phyloP scores from a whole-genome alignment of 108 stramenopile genomes.

The Cyclotella distinguenda region DNA sequence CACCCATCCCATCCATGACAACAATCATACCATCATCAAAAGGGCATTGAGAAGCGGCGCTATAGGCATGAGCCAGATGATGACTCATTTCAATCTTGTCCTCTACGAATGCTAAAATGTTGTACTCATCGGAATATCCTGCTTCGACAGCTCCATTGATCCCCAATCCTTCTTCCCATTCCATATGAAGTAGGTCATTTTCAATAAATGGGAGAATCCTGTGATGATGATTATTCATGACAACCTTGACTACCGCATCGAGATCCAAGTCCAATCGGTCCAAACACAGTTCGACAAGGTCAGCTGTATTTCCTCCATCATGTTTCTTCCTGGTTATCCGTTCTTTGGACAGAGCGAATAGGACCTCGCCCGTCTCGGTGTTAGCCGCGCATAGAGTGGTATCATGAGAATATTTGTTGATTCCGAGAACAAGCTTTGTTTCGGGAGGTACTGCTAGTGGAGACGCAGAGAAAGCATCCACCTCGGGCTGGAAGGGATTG shows the following conservation, averaged over 20 bases:
- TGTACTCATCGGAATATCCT: conserved; percentile 76
- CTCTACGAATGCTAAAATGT: conserved; percentile 42
- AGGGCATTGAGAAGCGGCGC: conserved; percentile 78
- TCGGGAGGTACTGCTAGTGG: conserved; percentile 52
- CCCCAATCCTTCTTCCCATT: conserved; percentile 74
- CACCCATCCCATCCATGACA: conserved; percentile 96
- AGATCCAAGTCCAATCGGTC: conserved; percentile 72
- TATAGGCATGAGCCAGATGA: conserved; percentile 96
- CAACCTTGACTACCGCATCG: conserved; percentile 76
- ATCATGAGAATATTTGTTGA: conserved; percentile 95
- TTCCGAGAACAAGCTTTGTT: conserved; percentile 79
- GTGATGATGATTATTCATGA: conserved; percentile 95
- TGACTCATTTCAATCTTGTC: conserved; percentile 82
- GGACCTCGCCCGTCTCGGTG: conserved; percentile 68
- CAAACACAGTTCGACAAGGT: conserved; percentile 78
- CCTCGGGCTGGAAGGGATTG: conserved; percentile 45
- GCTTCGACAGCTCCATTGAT: conserved; percentile 74
- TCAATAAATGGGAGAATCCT: conserved; percentile 80
- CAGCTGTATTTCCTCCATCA: conserved; percentile 85
- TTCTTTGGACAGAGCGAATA: conserved; percentile 91
- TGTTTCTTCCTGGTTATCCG: conserved; percentile 85
- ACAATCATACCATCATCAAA: conserved; percentile 85
- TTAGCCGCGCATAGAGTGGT: conserved; percentile 83
- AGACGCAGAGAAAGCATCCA: conserved; percentile 19
- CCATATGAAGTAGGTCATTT: conserved; percentile 51